Evolutionary conservation across 2,329 filamentous ascomycete species (phyloP), one percentile per base, ranked within the genome.

Genomic region (Xylaria digitata): DNA sequence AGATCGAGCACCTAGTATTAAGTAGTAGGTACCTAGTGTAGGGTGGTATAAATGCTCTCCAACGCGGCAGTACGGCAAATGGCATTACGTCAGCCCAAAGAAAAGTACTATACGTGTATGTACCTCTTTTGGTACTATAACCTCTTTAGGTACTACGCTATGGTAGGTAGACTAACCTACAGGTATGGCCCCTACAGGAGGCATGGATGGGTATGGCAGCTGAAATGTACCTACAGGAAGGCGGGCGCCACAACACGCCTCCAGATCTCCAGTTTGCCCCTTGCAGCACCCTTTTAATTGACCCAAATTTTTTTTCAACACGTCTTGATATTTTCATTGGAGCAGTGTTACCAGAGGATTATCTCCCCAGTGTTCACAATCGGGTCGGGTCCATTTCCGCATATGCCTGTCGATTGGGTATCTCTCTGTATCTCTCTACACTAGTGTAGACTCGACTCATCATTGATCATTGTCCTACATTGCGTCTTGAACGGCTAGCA

Each of bases 141-240:
- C n/a, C n/a, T n/a, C n/a, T n/a, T n/a, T n/a, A n/a, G n/a, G n/a
- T n/a, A n/a, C n/a, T n/a, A n/a, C n/a, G n/a, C n/a, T n/a, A n/a
- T n/a, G n/a, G n/a, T n/a, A n/a, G n/a, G n/a, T n/a, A n/a, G n/a
- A n/a, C n/a, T n/a, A 11, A 6, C 9, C 6, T 34, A 34, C 32
- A 34, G 32, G 3, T 34, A 34, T 11, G 9, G 32, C 26, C 26
- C 26, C 5, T 26, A 34, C 7, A 11, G 6, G 32, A 7, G 11
- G 23, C 17, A 34, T 34, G 48, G n/a, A n/a, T 26, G 37, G 45
- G 3, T 19, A 2, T 17, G 40, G 34, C 6, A 63, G 59, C 59
- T 66, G 64, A 59, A 63, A 6, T 49, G 53, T 34, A 63, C 64
- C 64, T 66, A 49, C 54, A 59, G 49, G 63, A 63, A 42, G 54